Percentiles rank a stretch among this genome's conserved stretches.
Conservation (phyloP, 2,329 filamentous ascomycete genomes). For the Emmonsia crescens region DNA sequence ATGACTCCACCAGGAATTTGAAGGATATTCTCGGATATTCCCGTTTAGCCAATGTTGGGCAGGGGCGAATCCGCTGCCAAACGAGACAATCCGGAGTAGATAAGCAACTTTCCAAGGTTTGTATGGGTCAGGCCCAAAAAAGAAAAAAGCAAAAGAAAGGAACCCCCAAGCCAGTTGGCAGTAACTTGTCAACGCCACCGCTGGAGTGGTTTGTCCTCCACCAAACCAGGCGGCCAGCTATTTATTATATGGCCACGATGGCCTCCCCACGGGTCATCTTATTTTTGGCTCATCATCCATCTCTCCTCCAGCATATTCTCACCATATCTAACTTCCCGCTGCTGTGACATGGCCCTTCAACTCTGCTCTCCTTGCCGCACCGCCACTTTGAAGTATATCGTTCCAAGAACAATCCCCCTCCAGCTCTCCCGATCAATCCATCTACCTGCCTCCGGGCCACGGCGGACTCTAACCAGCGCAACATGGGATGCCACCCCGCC, state of each 20-base stretch:
- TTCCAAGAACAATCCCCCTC: neutral
- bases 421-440: neutral
- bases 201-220: neutral
- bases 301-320: neutral
- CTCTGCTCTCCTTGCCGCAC: neutral
- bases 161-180: neutral
- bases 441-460: neutral
- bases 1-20: neutral
- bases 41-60: slow-evolving; percentile 5
- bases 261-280: neutral
- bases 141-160: neutral
- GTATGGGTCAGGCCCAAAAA: neutral
- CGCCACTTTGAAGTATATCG: neutral
- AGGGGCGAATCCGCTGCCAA: neutral
- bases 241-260: neutral
- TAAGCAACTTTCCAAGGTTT: neutral
- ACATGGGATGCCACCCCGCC: neutral
- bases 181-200: neutral
- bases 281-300: neutral
- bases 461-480: slow-evolving; percentile 3
- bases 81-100: neutral
- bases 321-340: neutral
- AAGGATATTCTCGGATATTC: slow-evolving; percentile 9
- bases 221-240: neutral
- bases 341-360: neutral